Conservation (phyloP, 116 monocot species). For the Phalaenopsis hybrid region DNA sequence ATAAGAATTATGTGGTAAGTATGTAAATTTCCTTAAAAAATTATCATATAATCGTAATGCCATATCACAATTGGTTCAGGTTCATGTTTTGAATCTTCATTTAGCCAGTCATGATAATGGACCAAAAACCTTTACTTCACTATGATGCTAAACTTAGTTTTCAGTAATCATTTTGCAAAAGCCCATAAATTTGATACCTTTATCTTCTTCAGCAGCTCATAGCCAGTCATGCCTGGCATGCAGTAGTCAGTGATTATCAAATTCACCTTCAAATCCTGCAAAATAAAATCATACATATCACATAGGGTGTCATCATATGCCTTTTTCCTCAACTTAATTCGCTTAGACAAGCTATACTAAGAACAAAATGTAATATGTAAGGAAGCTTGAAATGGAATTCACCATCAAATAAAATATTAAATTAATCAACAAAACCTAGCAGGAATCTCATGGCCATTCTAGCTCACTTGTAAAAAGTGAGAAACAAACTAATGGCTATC, state of each 20-base stretch:
- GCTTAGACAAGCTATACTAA: no score
- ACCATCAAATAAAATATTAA: not conserved
- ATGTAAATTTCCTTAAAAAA: no score
- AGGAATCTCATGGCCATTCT: not conserved
- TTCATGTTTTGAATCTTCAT: no score
- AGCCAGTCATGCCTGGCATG: slow-evolving; percentile 41
- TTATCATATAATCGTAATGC: no score
- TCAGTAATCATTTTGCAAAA: not conserved
- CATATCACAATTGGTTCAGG: no score
- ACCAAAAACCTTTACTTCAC: no score
- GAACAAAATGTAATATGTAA: no score
- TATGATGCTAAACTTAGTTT: no score
- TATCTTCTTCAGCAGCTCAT: slow-evolving; percentile 34
- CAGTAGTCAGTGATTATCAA: slow-evolving; percentile 37
- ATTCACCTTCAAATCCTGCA: slow-evolving; percentile 24
- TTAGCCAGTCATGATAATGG: no score
- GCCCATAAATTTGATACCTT: slow-evolving; percentile 15
- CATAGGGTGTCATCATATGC: not conserved
- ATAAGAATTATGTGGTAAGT: no score
- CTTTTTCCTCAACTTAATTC: no score
- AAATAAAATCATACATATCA: not conserved
- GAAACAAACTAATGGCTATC: not conserved
- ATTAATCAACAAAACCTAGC: not conserved
- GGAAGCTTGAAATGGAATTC: no score
- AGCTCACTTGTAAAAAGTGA: not conserved